These are phyloP conservation scores for Trichoderma gracile DNA, from an alignment of 2,329 filamentous ascomycete genomes.

Conservation along the genomic window DNA sequence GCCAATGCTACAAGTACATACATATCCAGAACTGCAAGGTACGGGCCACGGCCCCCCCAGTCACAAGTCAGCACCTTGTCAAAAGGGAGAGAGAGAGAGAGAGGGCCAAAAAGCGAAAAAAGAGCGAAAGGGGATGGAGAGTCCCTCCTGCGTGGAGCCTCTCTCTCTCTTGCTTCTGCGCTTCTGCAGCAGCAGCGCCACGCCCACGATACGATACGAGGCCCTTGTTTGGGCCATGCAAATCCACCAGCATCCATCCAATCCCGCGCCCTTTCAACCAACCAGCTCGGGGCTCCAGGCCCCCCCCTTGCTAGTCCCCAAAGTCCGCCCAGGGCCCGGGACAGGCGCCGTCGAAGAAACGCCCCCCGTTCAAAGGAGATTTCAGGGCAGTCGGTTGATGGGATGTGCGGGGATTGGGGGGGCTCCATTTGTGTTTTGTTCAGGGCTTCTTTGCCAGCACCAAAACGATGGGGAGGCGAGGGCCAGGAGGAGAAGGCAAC, in stretches of 20 bases:
- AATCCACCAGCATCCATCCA: not conserved
- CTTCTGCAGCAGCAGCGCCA: not conserved
- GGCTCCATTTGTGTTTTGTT: not conserved
- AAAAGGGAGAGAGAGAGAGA: not conserved
- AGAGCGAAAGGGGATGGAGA: constrained; percentile 10
- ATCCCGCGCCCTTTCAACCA: constrained; percentile 5
- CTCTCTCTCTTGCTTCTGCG: not conserved
- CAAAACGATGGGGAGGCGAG: too few relatives aligned
- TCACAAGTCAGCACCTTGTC: not conserved
- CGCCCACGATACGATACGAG: constrained; percentile 15
- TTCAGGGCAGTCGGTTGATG: constrained; percentile 8
- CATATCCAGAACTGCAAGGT: too few relatives aligned
- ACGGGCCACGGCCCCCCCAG: too few relatives aligned
- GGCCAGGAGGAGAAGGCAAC: too few relatives aligned
- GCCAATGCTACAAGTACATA: too few relatives aligned
- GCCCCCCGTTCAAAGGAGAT: constrained; percentile 2
- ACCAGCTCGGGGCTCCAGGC: constrained; percentile 14
- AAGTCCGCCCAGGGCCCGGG: constrained; percentile 7
- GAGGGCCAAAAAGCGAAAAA: not conserved
- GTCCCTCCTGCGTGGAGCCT: constrained; percentile 10
- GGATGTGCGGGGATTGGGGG: constrained; percentile 7
- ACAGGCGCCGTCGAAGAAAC: constrained; percentile 7
- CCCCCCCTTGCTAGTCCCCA: not conserved
- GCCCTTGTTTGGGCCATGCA: not conserved
- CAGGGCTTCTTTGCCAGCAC: not conserved